Base-by-base conservation (phyloP, 2,329 filamentous ascomycete species). In the Nothophoma quercina region DNA sequence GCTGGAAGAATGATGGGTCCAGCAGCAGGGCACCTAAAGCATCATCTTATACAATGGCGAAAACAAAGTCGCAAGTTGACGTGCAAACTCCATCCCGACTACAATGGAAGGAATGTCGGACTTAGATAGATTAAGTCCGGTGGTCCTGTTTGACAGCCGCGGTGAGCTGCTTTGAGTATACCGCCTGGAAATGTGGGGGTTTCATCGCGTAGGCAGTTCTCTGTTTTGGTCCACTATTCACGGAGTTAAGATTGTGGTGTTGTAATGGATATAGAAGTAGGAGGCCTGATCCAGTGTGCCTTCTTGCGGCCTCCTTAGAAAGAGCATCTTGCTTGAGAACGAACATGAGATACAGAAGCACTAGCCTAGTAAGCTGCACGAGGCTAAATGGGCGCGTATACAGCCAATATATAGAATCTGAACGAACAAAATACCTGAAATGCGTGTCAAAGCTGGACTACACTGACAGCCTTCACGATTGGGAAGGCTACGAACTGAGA, bases 141-240 rank as follows among this genome's bases (percentile, higher is more conserved):
- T 23, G 16, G 3, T 18, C 4, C 7, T n/a, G n/a, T n/a, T 9
- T 2, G 12, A 13, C 25, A 6, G 23, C 21, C 32, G 9, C 39
- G 47, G 34, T 51, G 33, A 44, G 47, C 47, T 44, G 28, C 30
- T 43, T 51, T 13, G 12, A 12, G 33, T n/a, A 28, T 30, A 8
- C 12, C 3, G 28, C 7, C 4, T 4, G 21, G 5, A 4, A 15
- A 7, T 32, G 30, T 26, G 25, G 39, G 9, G 0, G 12, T 19
- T 19, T 42, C 6, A n/a, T n/a, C n/a, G n/a, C n/a, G n/a, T 19
- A 26, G 7, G n/a, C 7, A 9, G 3, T 19, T 12, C 18, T 7
- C 7, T 13, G 2, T 8, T 7, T 15, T 4, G 39, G 7, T 15
- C 19, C 19, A 8, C 6, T 9, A 10, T 22, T 21, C 8, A 34